phyloP scores from a whole-genome alignment of 257 asterid species.

The Ajuga chamaepitys region DNA sequence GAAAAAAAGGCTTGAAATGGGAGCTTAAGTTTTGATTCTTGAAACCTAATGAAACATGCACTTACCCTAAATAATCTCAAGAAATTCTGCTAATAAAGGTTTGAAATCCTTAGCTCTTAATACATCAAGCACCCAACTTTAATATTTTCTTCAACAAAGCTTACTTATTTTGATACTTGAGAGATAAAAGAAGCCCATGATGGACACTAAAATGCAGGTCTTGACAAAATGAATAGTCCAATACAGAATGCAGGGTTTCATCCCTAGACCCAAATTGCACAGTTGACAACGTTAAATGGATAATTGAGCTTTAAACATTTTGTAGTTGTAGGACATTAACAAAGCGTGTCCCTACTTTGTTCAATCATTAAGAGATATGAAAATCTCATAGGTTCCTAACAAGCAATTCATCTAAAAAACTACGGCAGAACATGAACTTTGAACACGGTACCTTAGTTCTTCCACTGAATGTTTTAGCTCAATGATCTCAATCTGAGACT shows the following conservation, averaged over 20 bases:
- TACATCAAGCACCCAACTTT: not conserved
- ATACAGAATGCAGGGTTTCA: not conserved
- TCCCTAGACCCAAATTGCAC: not conserved
- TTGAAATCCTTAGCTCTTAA: not conserved
- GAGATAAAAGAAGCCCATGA: not conserved
- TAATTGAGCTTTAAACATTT: not conserved
- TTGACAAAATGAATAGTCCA: not conserved
- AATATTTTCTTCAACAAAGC: not conserved
- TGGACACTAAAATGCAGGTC: not conserved
- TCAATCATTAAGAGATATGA: not conserved
- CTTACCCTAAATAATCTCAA: not conserved
- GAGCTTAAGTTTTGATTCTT: not conserved
- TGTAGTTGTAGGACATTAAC: not conserved
- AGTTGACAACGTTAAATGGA: not conserved
- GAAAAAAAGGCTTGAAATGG: not conserved
- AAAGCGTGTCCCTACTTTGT: too few relatives aligned
- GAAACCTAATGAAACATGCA: not conserved
- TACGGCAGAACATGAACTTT: not conserved
- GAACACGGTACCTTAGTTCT: constrained; percentile 64
- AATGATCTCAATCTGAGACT: constrained; percentile 92
- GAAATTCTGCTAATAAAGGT: not conserved
- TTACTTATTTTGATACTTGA: not conserved
- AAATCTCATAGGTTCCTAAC: not conserved
- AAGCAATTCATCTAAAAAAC: not conserved
- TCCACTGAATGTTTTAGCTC: constrained; percentile 91